phyloP scores from a whole-genome alignment of 164 flowering plant genomes.

The Dillenia suffruticosa region DNA sequence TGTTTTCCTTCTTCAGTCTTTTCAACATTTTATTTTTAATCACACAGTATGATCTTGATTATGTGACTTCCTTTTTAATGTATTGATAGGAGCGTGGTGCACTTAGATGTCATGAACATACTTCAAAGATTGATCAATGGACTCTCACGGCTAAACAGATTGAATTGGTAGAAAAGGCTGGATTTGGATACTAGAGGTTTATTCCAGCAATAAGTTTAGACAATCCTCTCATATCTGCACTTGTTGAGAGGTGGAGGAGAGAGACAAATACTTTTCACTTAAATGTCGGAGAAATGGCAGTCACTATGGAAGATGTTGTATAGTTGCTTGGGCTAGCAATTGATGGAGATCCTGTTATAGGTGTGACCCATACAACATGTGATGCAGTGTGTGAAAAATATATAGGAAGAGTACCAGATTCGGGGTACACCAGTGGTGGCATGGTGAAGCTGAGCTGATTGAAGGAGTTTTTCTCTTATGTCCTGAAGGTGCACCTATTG shows the following conservation, averaged over 20 bases:
- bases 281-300: conserved; percentile 70
- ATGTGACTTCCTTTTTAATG: no score
- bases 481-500: conserved; percentile 47
- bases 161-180: conserved; percentile 56
- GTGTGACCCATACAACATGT: conserved; percentile 50
- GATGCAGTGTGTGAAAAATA: conserved; percentile 39
- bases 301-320: conserved; percentile 65
- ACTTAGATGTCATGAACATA: conserved; percentile 76
- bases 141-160: conserved; percentile 44
- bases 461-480: conserved; percentile 58
- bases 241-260: conserved; percentile 77
- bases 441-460: conserved; percentile 79
- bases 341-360: conserved; percentile 73
- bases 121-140: conserved; percentile 76
- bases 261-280: conserved; percentile 76
- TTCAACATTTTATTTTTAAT: no score
- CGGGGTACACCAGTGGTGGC: conserved; percentile 64
- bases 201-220: conserved; percentile 67
- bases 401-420: conserved; percentile 51
- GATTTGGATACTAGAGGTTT: conserved; percentile 59
- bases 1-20: neutral
- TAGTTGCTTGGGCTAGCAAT: conserved; percentile 55
- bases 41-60: no score
- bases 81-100: conserved; percentile 64
- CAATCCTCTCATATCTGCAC: conserved; percentile 67